A percentile compares a stretch with the other conserved stretches of the same genome.
phyloP scores from a whole-genome alignment of 73 alveolate species.

The Effrenium voratum region DNA sequence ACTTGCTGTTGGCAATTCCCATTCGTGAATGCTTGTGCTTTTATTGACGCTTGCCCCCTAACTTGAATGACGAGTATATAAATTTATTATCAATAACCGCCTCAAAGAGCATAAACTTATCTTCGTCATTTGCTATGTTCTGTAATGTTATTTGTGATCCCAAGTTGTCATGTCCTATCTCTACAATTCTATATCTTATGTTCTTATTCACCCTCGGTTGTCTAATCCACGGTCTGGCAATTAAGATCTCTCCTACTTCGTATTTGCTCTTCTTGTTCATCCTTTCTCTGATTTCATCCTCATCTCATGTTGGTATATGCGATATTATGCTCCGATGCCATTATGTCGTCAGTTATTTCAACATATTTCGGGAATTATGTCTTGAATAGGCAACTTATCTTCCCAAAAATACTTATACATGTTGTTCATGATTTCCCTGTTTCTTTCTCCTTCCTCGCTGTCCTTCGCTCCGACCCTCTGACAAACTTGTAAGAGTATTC shows the following conservation, averaged over 20 bases:
- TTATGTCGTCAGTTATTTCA: background rate
- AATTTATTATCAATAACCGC: background rate
- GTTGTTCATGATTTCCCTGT: background rate
- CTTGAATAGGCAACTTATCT: background rate
- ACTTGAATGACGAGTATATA: background rate
- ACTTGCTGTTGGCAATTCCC: background rate
- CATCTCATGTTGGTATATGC: background rate
- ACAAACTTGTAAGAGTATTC: background rate
- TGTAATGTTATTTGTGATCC: too few species aligned
- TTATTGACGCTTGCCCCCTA: background rate
- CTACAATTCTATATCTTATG: background rate
- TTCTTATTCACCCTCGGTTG: background rate
- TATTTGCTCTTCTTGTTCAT: background rate
- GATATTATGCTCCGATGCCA: slow-evolving; percentile 6
- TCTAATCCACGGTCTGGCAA: background rate
- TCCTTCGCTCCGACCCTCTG: background rate
- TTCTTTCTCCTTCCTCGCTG: background rate
- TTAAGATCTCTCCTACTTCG: background rate
- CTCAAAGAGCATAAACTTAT: background rate
- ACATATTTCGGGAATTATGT: slow-evolving; percentile 3
- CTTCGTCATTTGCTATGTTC: background rate
- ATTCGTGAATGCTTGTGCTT: background rate
- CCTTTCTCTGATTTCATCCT: background rate
- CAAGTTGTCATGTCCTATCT: background rate
- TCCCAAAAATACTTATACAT: background rate